A percentile compares a stretch with the other conserved stretches of the same genome.
These are phyloP conservation scores for Xylariaceae sp. DNA, from an alignment of 2,329 filamentous ascomycete species.

Conservation along the genomic window DNA sequence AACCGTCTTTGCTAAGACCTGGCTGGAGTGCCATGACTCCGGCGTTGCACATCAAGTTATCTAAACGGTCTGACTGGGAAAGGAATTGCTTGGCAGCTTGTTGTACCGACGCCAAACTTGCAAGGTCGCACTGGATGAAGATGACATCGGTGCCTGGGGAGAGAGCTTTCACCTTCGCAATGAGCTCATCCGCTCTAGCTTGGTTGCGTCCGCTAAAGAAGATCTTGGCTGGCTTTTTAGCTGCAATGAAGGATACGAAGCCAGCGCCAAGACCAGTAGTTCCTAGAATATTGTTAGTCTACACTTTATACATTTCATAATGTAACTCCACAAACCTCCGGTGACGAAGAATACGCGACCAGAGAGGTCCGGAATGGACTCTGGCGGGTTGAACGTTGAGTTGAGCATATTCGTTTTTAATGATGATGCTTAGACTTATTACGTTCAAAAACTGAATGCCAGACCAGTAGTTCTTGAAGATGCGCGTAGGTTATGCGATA, in stretches of 20 bases:
- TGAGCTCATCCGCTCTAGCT: slow-evolving; percentile 24
- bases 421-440: too few relatives aligned
- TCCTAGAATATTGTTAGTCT: slow-evolving; percentile 24
- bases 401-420: too few relatives aligned
- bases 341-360: too few relatives aligned
- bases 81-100: slow-evolving; percentile 40
- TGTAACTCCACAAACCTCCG: too few relatives aligned
- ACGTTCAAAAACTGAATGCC: too few relatives aligned
- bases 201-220: slow-evolving; percentile 34
- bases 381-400: too few relatives aligned
- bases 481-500: too few relatives aligned
- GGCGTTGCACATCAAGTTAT: slow-evolving; percentile 50
- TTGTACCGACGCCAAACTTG: slow-evolving; percentile 27
- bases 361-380: too few relatives aligned
- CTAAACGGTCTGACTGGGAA: slow-evolving; percentile 39
- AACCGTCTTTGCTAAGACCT: slow-evolving; percentile 46
- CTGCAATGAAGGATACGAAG: slow-evolving; percentile 15
- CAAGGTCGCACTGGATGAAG: slow-evolving; percentile 24
- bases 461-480: too few relatives aligned
- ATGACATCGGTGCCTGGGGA: not conserved
- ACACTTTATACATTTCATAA: too few relatives aligned
- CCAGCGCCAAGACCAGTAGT: slow-evolving; percentile 26
- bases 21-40: slow-evolving; percentile 47
- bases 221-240: slow-evolving; percentile 28
- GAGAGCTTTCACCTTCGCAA: slow-evolving; percentile 7